Percentiles rank a stretch among this genome's conserved stretches.
Conservation (phyloP, 177 flowering plant genomes). For the Tripterygium wilfordii region DNA sequence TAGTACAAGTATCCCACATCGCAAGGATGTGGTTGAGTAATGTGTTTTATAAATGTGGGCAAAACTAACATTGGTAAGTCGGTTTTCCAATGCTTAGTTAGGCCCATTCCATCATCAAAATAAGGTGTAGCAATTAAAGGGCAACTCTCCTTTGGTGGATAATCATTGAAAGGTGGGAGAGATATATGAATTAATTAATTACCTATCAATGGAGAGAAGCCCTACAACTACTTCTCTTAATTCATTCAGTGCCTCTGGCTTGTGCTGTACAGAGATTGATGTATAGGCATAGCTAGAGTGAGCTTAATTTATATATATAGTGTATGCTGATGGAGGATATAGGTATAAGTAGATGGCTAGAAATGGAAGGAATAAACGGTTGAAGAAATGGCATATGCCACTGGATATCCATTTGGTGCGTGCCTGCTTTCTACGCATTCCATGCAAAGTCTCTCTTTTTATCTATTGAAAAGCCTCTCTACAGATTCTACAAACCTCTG, state of each 20-base stretch:
- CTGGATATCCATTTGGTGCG: not conserved
- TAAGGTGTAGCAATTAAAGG: conserved; percentile 1
- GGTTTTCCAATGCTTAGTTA: no score
- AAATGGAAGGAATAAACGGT: not conserved
- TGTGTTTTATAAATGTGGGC: no score
- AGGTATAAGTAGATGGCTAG: not conserved
- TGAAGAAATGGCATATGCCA: conserved; percentile 2
- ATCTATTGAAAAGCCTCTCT: not conserved
- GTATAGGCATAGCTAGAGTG: no score
- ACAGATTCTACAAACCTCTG: conserved; percentile 1
- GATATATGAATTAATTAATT: no score
- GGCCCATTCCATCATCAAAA: no score
- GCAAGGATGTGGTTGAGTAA: no score
- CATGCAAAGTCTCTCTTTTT: not conserved
- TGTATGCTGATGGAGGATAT: not conserved
- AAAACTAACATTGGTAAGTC: no score
- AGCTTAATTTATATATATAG: not conserved
- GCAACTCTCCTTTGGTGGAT: conserved; percentile 4
- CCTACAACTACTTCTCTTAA: conserved; percentile 1
- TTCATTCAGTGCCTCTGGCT: not conserved
- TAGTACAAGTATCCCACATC: no score
- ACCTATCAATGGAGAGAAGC: conserved; percentile 1
- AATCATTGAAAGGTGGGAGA: not conserved
- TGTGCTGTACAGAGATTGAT: not conserved
- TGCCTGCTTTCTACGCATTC: not conserved